Conservation (phyloP, 176 grass and related monocot genomes). For the Eleusine indica region DNA sequence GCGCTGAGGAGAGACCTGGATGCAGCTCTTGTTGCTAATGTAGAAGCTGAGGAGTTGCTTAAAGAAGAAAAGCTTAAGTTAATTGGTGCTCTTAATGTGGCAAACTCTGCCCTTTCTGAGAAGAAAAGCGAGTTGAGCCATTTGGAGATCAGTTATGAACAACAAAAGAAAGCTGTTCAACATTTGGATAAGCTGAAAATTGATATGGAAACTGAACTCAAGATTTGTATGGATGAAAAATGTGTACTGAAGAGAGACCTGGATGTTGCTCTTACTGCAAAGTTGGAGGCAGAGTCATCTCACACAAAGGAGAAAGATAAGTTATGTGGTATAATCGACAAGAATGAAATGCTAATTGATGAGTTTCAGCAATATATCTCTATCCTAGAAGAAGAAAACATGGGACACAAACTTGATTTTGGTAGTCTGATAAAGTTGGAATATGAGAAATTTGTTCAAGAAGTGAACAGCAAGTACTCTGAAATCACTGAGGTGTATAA, state of each 20-base stretch:
- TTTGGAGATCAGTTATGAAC: slow-evolving; percentile 33
- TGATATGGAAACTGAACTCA: slow-evolving; percentile 49
- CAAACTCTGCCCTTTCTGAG: slow-evolving; percentile 45
- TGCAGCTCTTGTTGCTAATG: slow-evolving; percentile 45
- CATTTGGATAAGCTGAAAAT: slow-evolving; percentile 48
- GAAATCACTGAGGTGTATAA: slow-evolving; percentile 50
- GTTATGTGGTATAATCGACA: slow-evolving; percentile 37
- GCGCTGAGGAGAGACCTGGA: slow-evolving; percentile 50
- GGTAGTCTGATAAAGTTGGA: slow-evolving; percentile 46
- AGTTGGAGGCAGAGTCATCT: slow-evolving; percentile 41
- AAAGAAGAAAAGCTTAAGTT: slow-evolving; percentile 55
- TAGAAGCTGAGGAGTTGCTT: slow-evolving; percentile 43
- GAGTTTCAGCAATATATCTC: slow-evolving; percentile 50
- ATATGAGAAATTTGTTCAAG: slow-evolving; percentile 40
- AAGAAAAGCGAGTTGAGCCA: slow-evolving; percentile 47
- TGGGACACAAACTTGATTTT: slow-evolving; percentile 45
- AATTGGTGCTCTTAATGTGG: slow-evolving; percentile 35
- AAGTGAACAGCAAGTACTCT: slow-evolving; percentile 45
- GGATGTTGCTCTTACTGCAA: slow-evolving; percentile 46
- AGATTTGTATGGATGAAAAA: slow-evolving; percentile 45
- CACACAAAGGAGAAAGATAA: slow-evolving; percentile 54
- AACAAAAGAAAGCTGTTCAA: slow-evolving; percentile 43
- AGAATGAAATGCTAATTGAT: slow-evolving; percentile 50
- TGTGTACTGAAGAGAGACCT: slow-evolving; percentile 41
- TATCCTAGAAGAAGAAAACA: slow-evolving; percentile 59